Evolutionary conservation across 2,329 filamentous ascomycete species (phyloP), one percentile per base, ranked within the genome.

Genomic region (Falciphora oryzae): DNA sequence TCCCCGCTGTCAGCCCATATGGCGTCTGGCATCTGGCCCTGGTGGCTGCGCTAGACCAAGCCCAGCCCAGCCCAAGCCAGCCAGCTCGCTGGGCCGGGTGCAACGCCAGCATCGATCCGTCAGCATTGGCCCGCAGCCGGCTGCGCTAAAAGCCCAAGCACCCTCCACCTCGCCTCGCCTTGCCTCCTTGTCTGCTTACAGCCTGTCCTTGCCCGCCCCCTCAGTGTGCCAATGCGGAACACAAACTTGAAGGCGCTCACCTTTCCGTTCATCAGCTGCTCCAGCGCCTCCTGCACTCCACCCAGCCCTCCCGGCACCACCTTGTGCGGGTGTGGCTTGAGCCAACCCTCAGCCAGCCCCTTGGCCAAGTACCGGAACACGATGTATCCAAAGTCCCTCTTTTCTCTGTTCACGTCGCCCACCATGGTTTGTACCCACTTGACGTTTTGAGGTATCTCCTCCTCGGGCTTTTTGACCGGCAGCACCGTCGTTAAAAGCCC

Each of bases 171-270:
- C n/a, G 22, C 7, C 8, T 38, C 44, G 44, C 18, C 44, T n/a
- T 22, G 44, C 44, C 38, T 28, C 3, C n/a, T n/a, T n/a, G n/a
- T n/a, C n/a, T n/a, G n/a, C 2, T 31, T 11, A 56, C 61, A 62
- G 18, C 35, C 25, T 25, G 25, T 56, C 60, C 60, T 63, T 25
- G n/a, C 56, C 62, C 22, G 62, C 27, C 7, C 66, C 66, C 56
- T 66, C 64, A 2, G 69, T 69, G 4, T 70, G 14, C n/a, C 62
- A 31, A 71, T 68, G 3, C 68, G 76, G 68, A 85, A 83, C 0
- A 89, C 80, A 75, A 86, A 88, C 74, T 89, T 89, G 0, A 83
- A 77, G 2, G 80, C 86, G 69, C 81, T 85, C 16, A 81, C 83
- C 70, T 82, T 85, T 0, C 85, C 85, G 27, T 76, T 77, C 69